Percentiles rank a stretch among this genome's conserved stretches.
Conservation (phyloP, 768 basidiomycete genomes). For the Gymnopilus junonius region DNA sequence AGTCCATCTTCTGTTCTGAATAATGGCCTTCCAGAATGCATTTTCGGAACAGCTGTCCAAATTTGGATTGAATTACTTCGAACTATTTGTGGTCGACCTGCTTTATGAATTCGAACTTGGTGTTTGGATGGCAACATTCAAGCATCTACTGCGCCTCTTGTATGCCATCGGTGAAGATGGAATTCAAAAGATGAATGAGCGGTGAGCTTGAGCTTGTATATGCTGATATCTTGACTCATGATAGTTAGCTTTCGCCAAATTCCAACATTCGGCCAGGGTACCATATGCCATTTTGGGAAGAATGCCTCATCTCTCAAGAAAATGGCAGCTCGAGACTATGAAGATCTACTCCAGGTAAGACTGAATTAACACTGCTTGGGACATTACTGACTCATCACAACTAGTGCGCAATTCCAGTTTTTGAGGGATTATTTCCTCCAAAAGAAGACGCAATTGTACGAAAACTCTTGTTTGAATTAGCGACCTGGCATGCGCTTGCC, state of each 20-base stretch:
- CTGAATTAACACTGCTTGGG: too few species aligned
- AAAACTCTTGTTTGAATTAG: slow-evolving; percentile 29
- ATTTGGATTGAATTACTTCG: slow-evolving; percentile 27
- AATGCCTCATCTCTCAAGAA: slow-evolving; percentile 37
- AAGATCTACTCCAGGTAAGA: slow-evolving; percentile 41
- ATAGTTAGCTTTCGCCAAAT: slow-evolving; percentile 24
- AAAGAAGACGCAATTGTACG: slow-evolving; percentile 25
- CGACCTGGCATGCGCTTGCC: slow-evolving; percentile 38
- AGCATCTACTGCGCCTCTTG: slow-evolving; percentile 35
- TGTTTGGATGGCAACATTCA: slow-evolving; percentile 35
- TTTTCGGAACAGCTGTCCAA: slow-evolving; percentile 23
- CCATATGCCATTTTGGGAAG: slow-evolving; percentile 33
- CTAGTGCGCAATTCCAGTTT: slow-evolving; percentile 41
- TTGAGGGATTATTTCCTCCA: slow-evolving; percentile 38
- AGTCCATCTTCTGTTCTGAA: neutral
- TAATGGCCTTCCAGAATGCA: slow-evolving; percentile 26
- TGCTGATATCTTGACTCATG: neutral
- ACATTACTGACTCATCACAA: too few species aligned
- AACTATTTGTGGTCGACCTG: slow-evolving; percentile 33
- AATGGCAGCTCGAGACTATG: slow-evolving; percentile 38
- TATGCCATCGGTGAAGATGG: slow-evolving; percentile 18
- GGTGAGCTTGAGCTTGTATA: slow-evolving; percentile 20
- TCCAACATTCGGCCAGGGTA: slow-evolving; percentile 26
- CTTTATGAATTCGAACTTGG: slow-evolving; percentile 44
- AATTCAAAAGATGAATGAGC: slow-evolving; percentile 24